These are phyloP conservation scores for Solanum piurae DNA, from an alignment of 257 asterid species.

Conservation along the genomic window DNA sequence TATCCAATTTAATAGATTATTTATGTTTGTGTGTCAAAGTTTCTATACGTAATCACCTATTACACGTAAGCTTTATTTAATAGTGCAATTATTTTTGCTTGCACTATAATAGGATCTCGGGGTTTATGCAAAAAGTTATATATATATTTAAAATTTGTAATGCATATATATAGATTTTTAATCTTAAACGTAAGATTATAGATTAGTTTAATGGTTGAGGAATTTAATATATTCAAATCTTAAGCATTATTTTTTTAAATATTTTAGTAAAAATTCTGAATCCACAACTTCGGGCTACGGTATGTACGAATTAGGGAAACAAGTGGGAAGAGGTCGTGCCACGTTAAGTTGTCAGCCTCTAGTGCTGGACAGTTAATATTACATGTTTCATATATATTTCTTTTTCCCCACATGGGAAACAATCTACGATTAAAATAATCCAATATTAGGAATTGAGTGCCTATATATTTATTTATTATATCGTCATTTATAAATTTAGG, in stretches of 20 bases:
- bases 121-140: too few relatives aligned
- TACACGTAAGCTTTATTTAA: too few relatives aligned
- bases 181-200: too few relatives aligned
- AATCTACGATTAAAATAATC: neutral
- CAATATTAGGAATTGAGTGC: neutral
- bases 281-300: too few relatives aligned
- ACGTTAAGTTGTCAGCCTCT: neutral
- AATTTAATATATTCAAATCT: too few relatives aligned
- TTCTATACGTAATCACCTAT: neutral
- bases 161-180: too few relatives aligned
- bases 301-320: neutral
- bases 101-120: too few relatives aligned
- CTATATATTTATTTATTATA: neutral
- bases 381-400: neutral
- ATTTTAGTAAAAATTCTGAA: too few relatives aligned
- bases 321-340: neutral
- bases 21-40: neutral
- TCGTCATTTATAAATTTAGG: neutral
- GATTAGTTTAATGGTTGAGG: neutral
- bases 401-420: neutral
- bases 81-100: too few relatives aligned
- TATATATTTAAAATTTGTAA: too few relatives aligned
- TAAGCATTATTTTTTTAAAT: fast-evolving
- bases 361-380: neutral
- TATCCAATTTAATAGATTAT: neutral